Base-by-base conservation (phyloP, 306 rosid genomes). In the Adenanthera pavonina region DNA sequence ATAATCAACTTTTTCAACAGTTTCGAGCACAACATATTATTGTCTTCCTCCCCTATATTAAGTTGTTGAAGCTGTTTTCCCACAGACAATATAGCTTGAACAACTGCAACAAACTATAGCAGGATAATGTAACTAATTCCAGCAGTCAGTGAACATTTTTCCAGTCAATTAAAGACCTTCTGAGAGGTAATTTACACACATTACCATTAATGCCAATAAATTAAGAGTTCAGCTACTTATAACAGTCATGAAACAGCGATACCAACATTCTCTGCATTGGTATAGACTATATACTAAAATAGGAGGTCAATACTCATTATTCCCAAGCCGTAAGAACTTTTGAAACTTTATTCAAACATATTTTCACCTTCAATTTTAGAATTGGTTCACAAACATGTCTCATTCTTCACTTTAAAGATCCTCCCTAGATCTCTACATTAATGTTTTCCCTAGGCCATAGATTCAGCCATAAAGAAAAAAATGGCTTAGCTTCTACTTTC, bases 1-100 rank as follows among this genome's bases (percentile, higher is more conserved):
- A 87, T 78, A 85, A 92, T 82, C 88, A 93, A 78, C 86, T 86
- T 95, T 78, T 84, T 92, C 80, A 93, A 86, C 66, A 92, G 89
- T 83, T 80, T 83, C 35, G 99, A 89, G 74, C 49, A 75, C 66
- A 90, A 51, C 69, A 19, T 47, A 48, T 77, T 73, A 62, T 75
- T 78, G 72, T 81, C 85, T 80, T 78, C 89, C 78, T 84, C 88
- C 73, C 87, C 88, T 47, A 75, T 84, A 80, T 81, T 82, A 67
- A 95, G 92, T 88, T 90, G 88, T 80, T 89, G 98, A 84, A 95
- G 92, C 87, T 87, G 93, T 80, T 95, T 93, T 77, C 95, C 98
- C 59, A 96, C 92, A 83, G 82, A 81, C 80, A 90, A 77, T 85
- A 92, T 83, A 86, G 94, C 91, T 87, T 95, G 98, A 81, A 92